phyloP scores from a whole-genome alignment of 352 stramenopile species.

The Poterioochromonas sp. region DNA sequence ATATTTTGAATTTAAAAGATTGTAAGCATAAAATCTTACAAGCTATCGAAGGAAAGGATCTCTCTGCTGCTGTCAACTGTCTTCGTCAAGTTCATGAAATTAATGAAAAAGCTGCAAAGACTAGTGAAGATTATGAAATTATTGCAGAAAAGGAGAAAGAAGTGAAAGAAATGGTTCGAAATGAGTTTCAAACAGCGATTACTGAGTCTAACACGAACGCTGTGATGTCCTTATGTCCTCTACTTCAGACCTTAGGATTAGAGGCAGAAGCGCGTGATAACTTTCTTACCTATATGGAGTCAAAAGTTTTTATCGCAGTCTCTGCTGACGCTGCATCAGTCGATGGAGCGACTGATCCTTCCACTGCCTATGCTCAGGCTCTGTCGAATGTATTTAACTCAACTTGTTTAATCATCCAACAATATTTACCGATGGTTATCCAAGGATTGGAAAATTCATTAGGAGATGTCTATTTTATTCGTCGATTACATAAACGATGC shows the following conservation, averaged over 20 bases:
- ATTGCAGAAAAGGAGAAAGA: conserved; percentile 19
- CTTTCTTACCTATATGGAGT: conserved; percentile 22
- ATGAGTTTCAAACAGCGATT: conserved; percentile 14
- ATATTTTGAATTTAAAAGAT: conserved; percentile 34
- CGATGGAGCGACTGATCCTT: neutral
- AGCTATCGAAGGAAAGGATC: conserved; percentile 12
- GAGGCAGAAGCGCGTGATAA: conserved; percentile 29
- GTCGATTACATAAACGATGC: conserved; percentile 1
- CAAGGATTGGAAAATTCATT: conserved; percentile 34
- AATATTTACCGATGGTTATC: conserved; percentile 33
- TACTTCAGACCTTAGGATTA: conserved; percentile 33
- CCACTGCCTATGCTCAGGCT: conserved; percentile 24
- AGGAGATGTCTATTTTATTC: conserved; percentile 30
- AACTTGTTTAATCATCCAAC: conserved; percentile 21
- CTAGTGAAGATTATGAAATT: conserved; percentile 29
- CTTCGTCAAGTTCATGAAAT: conserved; percentile 30
- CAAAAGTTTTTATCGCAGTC: conserved; percentile 11
- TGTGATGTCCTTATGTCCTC: conserved; percentile 24
- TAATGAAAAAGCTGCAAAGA: conserved; percentile 4
- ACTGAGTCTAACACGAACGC: neutral
- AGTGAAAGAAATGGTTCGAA: conserved; percentile 20
- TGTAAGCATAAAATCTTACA: neutral
- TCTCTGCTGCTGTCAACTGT: conserved; percentile 21
- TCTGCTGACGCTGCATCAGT: neutral
- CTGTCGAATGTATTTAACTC: conserved; percentile 31